Evolutionary conservation across 306 rosid species (phyloP).

Genomic region (Castanea crenata): DNA sequence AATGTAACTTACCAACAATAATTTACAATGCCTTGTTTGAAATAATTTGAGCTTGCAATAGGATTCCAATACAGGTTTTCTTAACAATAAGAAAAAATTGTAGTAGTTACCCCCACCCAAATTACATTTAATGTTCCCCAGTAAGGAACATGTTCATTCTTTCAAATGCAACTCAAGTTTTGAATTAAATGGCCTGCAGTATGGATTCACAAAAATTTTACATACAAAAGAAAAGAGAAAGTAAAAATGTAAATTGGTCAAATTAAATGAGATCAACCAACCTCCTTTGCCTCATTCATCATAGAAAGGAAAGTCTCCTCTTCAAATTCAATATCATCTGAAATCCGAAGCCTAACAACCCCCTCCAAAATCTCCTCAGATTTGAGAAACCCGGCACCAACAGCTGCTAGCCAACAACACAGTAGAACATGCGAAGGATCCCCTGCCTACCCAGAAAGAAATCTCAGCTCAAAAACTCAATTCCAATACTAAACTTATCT

Average conservation of each 20-base stretch:
- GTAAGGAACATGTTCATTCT: not conserved
- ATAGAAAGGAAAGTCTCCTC: slow-evolving; percentile 79
- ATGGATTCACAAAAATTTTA: not conserved
- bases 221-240: not conserved
- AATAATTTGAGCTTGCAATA: not conserved
- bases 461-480: slow-evolving; percentile 20
- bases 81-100: not conserved
- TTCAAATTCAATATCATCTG: slow-evolving; percentile 83
- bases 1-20: too few relatives aligned
- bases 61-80: too few relatives aligned
- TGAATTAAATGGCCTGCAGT: not conserved
- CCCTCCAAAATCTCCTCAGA: slow-evolving; percentile 95
- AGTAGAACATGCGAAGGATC: slow-evolving; percentile 83
- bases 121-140: not conserved
- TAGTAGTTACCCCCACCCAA: not conserved
- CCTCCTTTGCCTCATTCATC: slow-evolving; percentile 90
- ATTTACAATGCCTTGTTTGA: not conserved
- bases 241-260: not conserved
- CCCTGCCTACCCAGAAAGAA: slow-evolving; percentile 60
- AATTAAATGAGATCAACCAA: slow-evolving; percentile 28
- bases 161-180: slow-evolving; percentile 20
- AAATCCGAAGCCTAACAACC: slow-evolving; percentile 71
- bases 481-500: slow-evolving; percentile 1
- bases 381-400: slow-evolving; percentile 93
- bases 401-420: slow-evolving; percentile 88